Evolutionary conservation across 2,329 filamentous ascomycete genomes (phyloP), one percentile per base, ranked within the genome.

Genomic region (Coleophoma eucalyptorum): DNA sequence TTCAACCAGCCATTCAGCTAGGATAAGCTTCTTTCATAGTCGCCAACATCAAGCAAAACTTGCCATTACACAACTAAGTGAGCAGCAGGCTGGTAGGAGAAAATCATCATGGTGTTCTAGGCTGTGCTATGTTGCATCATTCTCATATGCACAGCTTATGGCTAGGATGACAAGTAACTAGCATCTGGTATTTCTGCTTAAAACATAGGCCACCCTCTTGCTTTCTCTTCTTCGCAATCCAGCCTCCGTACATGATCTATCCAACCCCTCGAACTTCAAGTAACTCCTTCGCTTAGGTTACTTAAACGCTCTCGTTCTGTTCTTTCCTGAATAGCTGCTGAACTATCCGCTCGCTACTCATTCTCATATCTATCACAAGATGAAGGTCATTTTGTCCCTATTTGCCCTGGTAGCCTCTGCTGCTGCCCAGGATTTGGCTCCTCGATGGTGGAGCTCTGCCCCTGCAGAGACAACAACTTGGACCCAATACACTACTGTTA

Each of bases 211-310:
- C 26, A 3, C 2, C 10, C 26, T 26, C 26, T 26, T 26, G 26
- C 4, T 26, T 26, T 8, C 3, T 5, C 26, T 26, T 26, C 26
- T 26, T 26, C 26, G 10, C 6, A 54, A 51, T 58, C 55, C 59
- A 61, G 56, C 61, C 60, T 57, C 51, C 50, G 50, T 50, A 48
- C 51, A 53, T 32, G 19, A 48, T 49, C 43, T 47, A 42, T 55
- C 55, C 57, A 60, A 49, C 57, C 60, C 58, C 55, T 45, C 38
- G 45, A 51, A 21, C 33, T 55, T 55, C 47, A 58, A 61, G 67
- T 68, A 70, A 70, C 70, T 74, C 72, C 61, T 66, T 75, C 70
- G 71, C 66, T 75, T 72, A 65, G 69, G 71, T 73, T 72, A 63
- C 58, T 65, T 62, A 64, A 44, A 59, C 26, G 59, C 57, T 51